These are phyloP conservation scores for Nannochloropsis granulata DNA, from an alignment of 108 stramenopile species.

Conservation along the genomic window DNA sequence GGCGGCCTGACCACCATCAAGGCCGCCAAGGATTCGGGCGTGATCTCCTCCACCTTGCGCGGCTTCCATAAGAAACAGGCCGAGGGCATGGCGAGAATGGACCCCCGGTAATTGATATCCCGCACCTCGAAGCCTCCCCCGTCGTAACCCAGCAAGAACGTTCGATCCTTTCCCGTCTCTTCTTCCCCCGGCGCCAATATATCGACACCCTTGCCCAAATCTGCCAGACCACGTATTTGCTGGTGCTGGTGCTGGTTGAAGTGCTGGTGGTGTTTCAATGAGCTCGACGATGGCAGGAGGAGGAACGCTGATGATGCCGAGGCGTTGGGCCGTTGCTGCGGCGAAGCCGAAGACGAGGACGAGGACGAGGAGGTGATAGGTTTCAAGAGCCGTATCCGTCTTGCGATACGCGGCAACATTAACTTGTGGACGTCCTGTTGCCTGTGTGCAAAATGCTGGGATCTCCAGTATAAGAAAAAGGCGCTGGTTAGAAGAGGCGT, in stretches of 20 bases:
- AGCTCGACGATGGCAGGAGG: too few species aligned
- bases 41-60: background rate
- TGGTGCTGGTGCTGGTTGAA: background rate
- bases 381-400: too few species aligned
- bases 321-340: too few species aligned
- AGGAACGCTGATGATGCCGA: too few species aligned
- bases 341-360: too few species aligned
- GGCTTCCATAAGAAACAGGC: background rate
- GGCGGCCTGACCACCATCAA: background rate
- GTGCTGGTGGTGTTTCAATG: background rate
- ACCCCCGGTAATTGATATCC: background rate
- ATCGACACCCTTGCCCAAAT: background rate
- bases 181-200: background rate
- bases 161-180: background rate
- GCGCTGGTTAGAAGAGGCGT: too few species aligned
- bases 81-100: background rate
- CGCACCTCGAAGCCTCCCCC: background rate
- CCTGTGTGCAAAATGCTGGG: too few species aligned
- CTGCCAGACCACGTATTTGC: background rate
- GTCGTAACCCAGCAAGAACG: background rate
- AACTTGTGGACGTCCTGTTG: too few species aligned
- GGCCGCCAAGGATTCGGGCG: background rate
- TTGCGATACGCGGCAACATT: too few species aligned
- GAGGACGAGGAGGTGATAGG: too few species aligned
- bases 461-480: too few species aligned